Evolutionary conservation across 1,284 basidiomycete species (phyloP).

Genomic region (Trichosporon sp.): DNA sequence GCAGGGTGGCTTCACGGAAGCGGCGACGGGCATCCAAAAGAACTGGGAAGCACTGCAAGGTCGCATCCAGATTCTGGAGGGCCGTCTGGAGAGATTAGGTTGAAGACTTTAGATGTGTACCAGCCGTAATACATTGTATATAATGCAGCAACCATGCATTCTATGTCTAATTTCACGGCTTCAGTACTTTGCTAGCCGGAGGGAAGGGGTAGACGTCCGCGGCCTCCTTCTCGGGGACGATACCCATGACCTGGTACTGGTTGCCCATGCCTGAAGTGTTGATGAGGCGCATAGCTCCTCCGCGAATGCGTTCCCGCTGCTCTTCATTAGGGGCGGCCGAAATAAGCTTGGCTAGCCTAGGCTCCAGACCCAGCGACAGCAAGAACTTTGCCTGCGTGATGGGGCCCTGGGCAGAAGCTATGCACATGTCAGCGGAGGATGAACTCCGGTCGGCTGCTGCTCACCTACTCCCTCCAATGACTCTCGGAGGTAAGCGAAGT

Average conservation of each 20-base stretch:
- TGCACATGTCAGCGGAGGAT: background rate
- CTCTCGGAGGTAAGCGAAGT: slow-evolving; percentile 83
- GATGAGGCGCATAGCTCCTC: slow-evolving; percentile 54
- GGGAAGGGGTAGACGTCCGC: slow-evolving; percentile 49
- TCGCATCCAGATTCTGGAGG: slow-evolving; percentile 57
- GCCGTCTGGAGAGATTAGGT: background rate
- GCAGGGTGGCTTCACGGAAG: slow-evolving; percentile 65
- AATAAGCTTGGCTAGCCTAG: slow-evolving; percentile 60
- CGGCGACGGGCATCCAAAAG: slow-evolving; percentile 65
- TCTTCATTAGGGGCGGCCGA: slow-evolving; percentile 54
- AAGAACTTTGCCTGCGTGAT: slow-evolving; percentile 69
- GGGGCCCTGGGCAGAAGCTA: slow-evolving; percentile 59
- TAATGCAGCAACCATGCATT: background rate
- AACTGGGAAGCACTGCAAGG: slow-evolving; percentile 63
- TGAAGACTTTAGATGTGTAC: background rate
- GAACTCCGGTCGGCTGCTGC: slow-evolving; percentile 20
- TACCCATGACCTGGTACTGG: slow-evolving; percentile 57
- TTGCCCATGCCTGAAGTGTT: slow-evolving; percentile 57
- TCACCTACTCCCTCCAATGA: slow-evolving; percentile 63
- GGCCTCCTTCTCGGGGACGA: slow-evolving; percentile 34
- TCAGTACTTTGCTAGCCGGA: background rate
- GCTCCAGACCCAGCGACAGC: slow-evolving; percentile 61
- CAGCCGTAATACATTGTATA: background rate
- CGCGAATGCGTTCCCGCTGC: slow-evolving; percentile 50
- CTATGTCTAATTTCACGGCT: background rate